Evolutionary conservation across 2,329 filamentous ascomycete species (phyloP).

Genomic region (Microsporum canis): DNA sequence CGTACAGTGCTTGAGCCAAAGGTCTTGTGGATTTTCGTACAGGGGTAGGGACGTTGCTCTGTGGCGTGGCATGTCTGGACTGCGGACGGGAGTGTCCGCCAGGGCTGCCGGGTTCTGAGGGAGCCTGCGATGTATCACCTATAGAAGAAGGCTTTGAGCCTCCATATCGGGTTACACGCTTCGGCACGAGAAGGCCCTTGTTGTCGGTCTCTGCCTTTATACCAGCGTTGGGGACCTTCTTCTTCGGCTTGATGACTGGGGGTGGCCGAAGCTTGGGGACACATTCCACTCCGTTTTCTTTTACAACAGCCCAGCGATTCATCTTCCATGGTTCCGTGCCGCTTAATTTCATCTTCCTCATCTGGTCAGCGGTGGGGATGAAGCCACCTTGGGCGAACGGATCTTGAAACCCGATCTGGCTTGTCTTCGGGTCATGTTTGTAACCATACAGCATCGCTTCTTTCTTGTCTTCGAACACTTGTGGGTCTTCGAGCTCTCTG

Average conservation of each 20-base stretch:
- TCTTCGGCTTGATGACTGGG: conserved; percentile 22
- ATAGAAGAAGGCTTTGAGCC: conserved; percentile 11
- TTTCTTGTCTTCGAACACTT: conserved; percentile 49
- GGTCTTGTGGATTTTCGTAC: conserved; percentile 19
- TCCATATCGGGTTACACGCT: conserved; percentile 12
- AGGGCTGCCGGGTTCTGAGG: conserved; percentile 10
- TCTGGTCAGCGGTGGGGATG: conserved; percentile 33
- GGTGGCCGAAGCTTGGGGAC: conserved; percentile 25
- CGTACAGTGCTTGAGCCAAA: conserved; percentile 6
- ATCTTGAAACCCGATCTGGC: conserved; percentile 41
- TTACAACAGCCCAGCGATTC: conserved; percentile 31
- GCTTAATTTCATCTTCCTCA: conserved; percentile 30
- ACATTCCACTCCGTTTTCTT: conserved; percentile 28
- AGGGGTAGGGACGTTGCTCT: conserved; percentile 15
- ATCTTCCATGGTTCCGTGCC: conserved; percentile 29
- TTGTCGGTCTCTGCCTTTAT: conserved; percentile 4
- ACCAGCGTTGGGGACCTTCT: conserved; percentile 7
- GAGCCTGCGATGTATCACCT: conserved; percentile 11
- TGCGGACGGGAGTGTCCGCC: conserved; percentile 8
- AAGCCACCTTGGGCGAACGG: conserved; percentile 45
- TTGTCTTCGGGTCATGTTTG: conserved; percentile 41
- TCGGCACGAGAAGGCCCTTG: neutral
- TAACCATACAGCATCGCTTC: conserved; percentile 52
- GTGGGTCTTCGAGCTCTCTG: conserved; percentile 40
- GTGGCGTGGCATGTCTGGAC: conserved; percentile 12